phyloP scores from a whole-genome alignment of 352 stramenopile genomes.

The Peronospora belbahrii region DNA sequence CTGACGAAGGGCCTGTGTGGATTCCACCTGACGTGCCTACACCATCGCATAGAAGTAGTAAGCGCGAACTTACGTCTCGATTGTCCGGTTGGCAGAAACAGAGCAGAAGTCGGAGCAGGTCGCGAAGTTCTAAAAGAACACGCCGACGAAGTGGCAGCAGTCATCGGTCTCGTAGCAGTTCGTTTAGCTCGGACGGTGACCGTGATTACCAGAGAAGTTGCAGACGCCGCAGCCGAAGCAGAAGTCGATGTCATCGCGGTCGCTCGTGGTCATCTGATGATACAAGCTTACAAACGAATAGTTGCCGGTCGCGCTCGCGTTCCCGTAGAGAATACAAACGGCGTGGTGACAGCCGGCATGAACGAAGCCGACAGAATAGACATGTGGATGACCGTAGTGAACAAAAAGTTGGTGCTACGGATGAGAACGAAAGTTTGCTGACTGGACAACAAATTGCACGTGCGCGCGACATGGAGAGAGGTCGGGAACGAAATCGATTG shows the following conservation, averaged over 20 bases:
- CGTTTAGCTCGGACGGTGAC: conserved; percentile 11
- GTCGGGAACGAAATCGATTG: conserved; percentile 45
- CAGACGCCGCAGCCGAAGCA: conserved; percentile 10
- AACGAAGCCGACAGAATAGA: conserved; percentile 7
- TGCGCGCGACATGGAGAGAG: conserved; percentile 54
- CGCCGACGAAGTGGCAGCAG: conserved; percentile 24
- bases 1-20: conserved; percentile 44
- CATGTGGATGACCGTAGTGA: conserved; percentile 1
- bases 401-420: neutral
- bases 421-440: conserved; percentile 29
- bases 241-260: conserved; percentile 16
- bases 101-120: conserved; percentile 27
- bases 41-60: conserved; percentile 5
- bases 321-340: conserved; percentile 8
- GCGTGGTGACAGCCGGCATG: conserved; percentile 4
- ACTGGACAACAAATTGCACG: conserved; percentile 71
- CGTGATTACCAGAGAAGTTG: conserved; percentile 7
- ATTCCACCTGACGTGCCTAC: conserved; percentile 36
- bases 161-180: conserved; percentile 22
- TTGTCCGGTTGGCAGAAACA: conserved; percentile 11
- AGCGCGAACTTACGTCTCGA: conserved; percentile 15
- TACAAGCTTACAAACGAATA: conserved; percentile 11
- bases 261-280: conserved; percentile 24
- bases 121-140: conserved; percentile 23
- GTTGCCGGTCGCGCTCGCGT: conserved; percentile 14